A percentile compares a stretch with the other conserved stretches of the same genome.
These are phyloP conservation scores for Diaporthe sp. DNA, from an alignment of 2,329 filamentous ascomycete species.

Conservation along the genomic window DNA sequence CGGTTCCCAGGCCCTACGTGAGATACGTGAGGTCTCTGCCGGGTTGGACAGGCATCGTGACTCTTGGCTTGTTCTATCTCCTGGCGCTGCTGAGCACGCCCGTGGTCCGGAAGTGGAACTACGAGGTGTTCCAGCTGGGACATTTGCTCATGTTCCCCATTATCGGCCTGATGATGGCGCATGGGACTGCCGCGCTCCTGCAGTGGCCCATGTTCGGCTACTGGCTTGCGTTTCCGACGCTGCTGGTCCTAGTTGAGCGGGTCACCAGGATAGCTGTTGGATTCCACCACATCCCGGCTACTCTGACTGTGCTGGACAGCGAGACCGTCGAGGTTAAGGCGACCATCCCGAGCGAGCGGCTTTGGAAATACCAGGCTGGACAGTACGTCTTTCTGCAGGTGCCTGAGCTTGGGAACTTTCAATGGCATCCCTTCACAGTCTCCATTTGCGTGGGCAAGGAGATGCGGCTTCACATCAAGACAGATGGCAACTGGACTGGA, in stretches of 20 bases:
- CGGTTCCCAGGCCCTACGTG: conserved; percentile 4
- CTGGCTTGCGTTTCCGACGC: conserved; percentile 67
- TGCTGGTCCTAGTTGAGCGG: conserved; percentile 65
- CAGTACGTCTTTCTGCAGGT: conserved; percentile 72
- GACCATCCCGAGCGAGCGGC: conserved; percentile 60
- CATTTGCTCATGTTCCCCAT: conserved; percentile 72
- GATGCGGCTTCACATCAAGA: conserved; percentile 71
- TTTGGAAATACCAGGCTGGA: conserved; percentile 69
- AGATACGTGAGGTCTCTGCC: conserved; percentile 17
- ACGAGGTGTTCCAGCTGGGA: conserved; percentile 70
- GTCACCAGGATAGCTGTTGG: conserved; percentile 54
- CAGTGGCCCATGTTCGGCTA: conserved; percentile 71
- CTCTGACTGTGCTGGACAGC: conserved; percentile 58
- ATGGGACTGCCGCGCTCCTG: conserved; percentile 64
- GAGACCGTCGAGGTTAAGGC: conserved; percentile 67
- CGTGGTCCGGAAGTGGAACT: conserved; percentile 63
- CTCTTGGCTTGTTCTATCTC: conserved; percentile 64
- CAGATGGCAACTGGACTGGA: conserved; percentile 69
- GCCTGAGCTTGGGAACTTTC: conserved; percentile 65
- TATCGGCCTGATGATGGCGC: conserved; percentile 67
- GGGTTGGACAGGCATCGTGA: conserved; percentile 59
- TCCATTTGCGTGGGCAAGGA: conserved; percentile 66
- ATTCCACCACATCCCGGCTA: conserved; percentile 1
- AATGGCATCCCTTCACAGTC: conserved; percentile 73
- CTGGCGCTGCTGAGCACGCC: conserved; percentile 65